Evolutionary conservation across 1,139 yeast species (phyloP).

Genomic region (Starmera stellimalicola): DNA sequence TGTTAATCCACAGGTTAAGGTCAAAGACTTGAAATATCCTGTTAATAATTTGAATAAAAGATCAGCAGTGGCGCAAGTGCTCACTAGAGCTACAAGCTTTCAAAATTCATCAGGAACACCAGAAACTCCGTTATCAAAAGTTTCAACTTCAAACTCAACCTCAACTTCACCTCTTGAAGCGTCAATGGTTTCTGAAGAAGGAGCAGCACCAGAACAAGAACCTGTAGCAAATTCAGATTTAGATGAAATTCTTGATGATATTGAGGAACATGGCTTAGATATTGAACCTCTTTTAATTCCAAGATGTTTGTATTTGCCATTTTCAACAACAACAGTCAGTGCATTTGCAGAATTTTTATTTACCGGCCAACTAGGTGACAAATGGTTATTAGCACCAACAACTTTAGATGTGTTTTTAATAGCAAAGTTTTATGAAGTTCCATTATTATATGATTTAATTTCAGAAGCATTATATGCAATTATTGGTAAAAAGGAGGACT

Average conservation of each 20-base stretch:
- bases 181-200: neutral
- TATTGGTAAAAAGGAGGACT: conserved; percentile 54
- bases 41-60: conserved; percentile 10
- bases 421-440: conserved; percentile 57
- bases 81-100: conserved; percentile 12
- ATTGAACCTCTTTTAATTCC: conserved; percentile 56
- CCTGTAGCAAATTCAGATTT: conserved; percentile 6
- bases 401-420: conserved; percentile 54
- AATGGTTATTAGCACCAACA: conserved; percentile 60
- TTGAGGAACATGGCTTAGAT: conserved; percentile 15
- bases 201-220: conserved; percentile 2
- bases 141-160: neutral
- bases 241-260: conserved; percentile 6
- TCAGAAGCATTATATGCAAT: conserved; percentile 61
- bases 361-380: conserved; percentile 71
- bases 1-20: conserved; percentile 4
- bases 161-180: neutral
- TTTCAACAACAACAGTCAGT: conserved; percentile 46
- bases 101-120: conserved; percentile 1
- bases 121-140: neutral
- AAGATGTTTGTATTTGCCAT: conserved; percentile 58
- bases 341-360: conserved; percentile 66
- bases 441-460: conserved; percentile 57
- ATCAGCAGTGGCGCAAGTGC: conserved; percentile 1
- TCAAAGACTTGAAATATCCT: conserved; percentile 15